These are phyloP conservation scores for Podospora australis DNA, from an alignment of 495 filamentous ascomycete genomes.

Conservation along the genomic window DNA sequence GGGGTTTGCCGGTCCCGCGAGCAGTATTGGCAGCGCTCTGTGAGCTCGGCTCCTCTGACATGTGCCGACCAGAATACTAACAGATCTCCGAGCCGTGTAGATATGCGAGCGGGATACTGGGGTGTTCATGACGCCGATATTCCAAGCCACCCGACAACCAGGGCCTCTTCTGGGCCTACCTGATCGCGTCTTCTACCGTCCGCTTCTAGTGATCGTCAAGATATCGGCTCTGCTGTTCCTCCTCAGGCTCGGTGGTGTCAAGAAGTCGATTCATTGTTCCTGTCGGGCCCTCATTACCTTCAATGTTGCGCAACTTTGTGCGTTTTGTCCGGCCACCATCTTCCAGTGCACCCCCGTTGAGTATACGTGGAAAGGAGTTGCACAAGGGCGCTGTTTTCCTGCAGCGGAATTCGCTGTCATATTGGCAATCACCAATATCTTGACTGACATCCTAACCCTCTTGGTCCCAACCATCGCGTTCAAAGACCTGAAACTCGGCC, in stretches of 20 bases:
- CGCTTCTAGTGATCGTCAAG: conserved; percentile 53
- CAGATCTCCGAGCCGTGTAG: background rate
- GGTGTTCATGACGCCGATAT: conserved; percentile 43
- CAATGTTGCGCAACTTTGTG: conserved; percentile 41
- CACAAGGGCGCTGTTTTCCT: conserved; percentile 40
- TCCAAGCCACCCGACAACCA: conserved; percentile 28
- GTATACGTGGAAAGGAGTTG: conserved; percentile 31
- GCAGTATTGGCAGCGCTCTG: conserved; percentile 30
- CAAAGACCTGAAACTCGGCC: conserved; percentile 36
- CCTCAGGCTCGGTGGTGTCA: conserved; percentile 38
- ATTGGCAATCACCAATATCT: conserved; percentile 38
- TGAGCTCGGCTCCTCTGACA: conserved; percentile 10
- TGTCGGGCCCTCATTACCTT: conserved; percentile 41
- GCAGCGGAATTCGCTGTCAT: conserved; percentile 33
- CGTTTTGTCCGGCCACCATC: conserved; percentile 47
- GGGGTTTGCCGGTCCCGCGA: conserved; percentile 29
- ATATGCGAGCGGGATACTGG: conserved; percentile 36
- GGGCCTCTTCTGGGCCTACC: conserved; percentile 38
- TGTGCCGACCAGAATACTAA: background rate
- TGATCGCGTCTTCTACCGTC: conserved; percentile 54
- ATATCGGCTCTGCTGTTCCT: conserved; percentile 52
- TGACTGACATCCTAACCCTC: conserved; percentile 44
- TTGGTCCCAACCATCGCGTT: conserved; percentile 40
- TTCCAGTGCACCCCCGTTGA: conserved; percentile 48
- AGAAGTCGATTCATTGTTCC: conserved; percentile 31